Percentiles rank a stretch among this genome's conserved stretches.
phyloP scores from a whole-genome alignment of 202 grass and related monocot species.

The Schoenoplectus tabernaemontani region DNA sequence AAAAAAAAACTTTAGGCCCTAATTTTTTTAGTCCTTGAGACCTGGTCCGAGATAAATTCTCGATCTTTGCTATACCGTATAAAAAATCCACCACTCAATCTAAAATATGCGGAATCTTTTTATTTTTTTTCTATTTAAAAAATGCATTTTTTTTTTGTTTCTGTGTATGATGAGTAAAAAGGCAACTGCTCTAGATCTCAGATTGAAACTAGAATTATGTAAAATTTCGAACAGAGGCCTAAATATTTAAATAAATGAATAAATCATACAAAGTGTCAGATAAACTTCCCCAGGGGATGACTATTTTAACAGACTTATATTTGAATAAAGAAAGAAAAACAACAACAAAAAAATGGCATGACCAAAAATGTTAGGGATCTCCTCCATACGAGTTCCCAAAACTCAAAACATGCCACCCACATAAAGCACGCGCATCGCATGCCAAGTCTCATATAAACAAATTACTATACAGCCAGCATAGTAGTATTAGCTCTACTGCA shows the following conservation, averaged over 20 bases:
- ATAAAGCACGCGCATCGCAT: slow-evolving; percentile 1
- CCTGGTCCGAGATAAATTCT: too few relatives aligned
- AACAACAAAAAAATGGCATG: slow-evolving; percentile 9
- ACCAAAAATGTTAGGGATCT: slow-evolving; percentile 33
- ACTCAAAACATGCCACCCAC: slow-evolving; percentile 22
- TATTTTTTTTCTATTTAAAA: too few relatives aligned
- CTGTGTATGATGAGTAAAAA: too few relatives aligned
- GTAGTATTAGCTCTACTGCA: slow-evolving; percentile 2
- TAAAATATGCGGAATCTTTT: too few relatives aligned
- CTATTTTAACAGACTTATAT: slow-evolving; percentile 15
- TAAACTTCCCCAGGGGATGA: neutral
- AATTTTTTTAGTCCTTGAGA: too few relatives aligned
- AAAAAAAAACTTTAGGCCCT: too few relatives aligned
- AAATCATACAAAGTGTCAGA: neutral
- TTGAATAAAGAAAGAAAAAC: neutral
- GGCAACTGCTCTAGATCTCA: neutral
- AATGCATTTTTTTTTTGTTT: too few relatives aligned
- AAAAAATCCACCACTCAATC: too few relatives aligned
- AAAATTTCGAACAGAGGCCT: neutral
- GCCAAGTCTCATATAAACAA: slow-evolving; percentile 2
- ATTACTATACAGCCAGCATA: slow-evolving; percentile 39
- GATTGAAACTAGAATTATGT: neutral
- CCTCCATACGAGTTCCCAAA: slow-evolving; percentile 21
- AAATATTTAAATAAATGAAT: neutral
- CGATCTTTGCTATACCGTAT: too few relatives aligned